Percentiles rank a stretch among this genome's conserved stretches.
Evolutionary conservation across 371 early-diverging fungal genomes (phyloP).

Genomic region (Saksenaea oblongispora): DNA sequence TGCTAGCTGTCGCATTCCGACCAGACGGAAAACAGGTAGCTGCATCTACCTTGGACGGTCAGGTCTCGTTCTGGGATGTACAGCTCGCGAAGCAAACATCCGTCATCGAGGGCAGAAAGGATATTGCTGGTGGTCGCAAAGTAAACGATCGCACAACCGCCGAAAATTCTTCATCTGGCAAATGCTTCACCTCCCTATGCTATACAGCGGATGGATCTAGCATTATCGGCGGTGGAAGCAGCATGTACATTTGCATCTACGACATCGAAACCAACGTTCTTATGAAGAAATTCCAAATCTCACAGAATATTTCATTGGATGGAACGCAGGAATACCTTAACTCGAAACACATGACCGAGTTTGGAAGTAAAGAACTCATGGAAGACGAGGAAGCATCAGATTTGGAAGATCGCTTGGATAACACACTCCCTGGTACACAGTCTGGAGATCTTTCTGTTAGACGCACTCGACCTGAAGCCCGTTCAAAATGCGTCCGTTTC

Average conservation of each 20-base stretch:
- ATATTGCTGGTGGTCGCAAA: constrained; percentile 90
- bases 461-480: constrained; percentile 73
- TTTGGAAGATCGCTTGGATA: constrained; percentile 81
- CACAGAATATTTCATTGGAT: constrained; percentile 90
- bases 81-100: constrained; percentile 66
- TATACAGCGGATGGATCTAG: constrained; percentile 94
- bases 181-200: constrained; percentile 89
- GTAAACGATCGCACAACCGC: constrained; percentile 76
- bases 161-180: constrained; percentile 81
- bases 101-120: constrained; percentile 89
- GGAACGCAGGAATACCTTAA: constrained; percentile 90
- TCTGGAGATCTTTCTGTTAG: constrained; percentile 85
- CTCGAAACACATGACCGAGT: constrained; percentile 91
- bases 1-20: constrained; percentile 86
- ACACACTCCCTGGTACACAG: constrained; percentile 85
- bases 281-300: constrained; percentile 88
- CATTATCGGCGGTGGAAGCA: constrained; percentile 92
- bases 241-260: constrained; percentile 95
- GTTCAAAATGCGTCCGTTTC: constrained; percentile 85
- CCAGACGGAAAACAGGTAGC: constrained; percentile 91
- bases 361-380: constrained; percentile 79
- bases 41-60: constrained; percentile 90
- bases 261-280: constrained; percentile 76
- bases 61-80: constrained; percentile 91
- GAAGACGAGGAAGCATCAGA: constrained; percentile 81